Conservation (phyloP, 2,329 filamentous ascomycete species). For the Emmonsia crescens region DNA sequence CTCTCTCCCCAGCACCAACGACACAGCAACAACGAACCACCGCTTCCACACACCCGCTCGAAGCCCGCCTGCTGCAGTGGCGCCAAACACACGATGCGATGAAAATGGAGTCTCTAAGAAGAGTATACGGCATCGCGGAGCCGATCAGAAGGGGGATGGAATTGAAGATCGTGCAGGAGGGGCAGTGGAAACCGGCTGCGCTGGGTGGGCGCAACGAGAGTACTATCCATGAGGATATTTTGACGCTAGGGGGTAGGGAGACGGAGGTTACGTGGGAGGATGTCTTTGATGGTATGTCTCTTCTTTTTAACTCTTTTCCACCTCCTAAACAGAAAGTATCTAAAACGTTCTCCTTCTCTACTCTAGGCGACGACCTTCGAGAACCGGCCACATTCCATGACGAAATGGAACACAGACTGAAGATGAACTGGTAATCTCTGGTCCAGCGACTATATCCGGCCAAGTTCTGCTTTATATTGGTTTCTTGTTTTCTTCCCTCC, state of each 20-base stretch:
- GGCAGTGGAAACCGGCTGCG: conserved; percentile 62
- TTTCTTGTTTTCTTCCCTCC: neutral
- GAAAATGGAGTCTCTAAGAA: conserved; percentile 80
- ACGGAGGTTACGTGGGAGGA: conserved; percentile 82
- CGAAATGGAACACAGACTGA: conserved; percentile 87
- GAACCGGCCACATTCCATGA: conserved; percentile 66
- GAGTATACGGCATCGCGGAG: conserved; percentile 84
- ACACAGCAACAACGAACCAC: conserved; percentile 27
- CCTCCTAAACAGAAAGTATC: neutral
- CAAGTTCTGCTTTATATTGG: neutral
- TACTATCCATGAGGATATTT: conserved; percentile 78
- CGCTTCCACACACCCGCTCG: conserved; percentile 77
- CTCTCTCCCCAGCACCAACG: conserved; percentile 51
- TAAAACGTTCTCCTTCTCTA: conserved; percentile 7
- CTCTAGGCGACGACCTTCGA: conserved; percentile 55
- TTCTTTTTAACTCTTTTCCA: neutral
- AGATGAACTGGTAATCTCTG: conserved; percentile 48
- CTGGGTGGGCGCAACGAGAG: conserved; percentile 49
- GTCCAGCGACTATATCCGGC: neutral
- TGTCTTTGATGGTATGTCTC: conserved; percentile 59
- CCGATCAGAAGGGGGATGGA: conserved; percentile 91
- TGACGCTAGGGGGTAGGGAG: conserved; percentile 59
- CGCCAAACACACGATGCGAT: conserved; percentile 75
- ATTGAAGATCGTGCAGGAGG: conserved; percentile 70
- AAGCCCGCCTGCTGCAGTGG: conserved; percentile 81